Conservation (phyloP, 345 rosid genomes). For the Populus tremula region DNA sequence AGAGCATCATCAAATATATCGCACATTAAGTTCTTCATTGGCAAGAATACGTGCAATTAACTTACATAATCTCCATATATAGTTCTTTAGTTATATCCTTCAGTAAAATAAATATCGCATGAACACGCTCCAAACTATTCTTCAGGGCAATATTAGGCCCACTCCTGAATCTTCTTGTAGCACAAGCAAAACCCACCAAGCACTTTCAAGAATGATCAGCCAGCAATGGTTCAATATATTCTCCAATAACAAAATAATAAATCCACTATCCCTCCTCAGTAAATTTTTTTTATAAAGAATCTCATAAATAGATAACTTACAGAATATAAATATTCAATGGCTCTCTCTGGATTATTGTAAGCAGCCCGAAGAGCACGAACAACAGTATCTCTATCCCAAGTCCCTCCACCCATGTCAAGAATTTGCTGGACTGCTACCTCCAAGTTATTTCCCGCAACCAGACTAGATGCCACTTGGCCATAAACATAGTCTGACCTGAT, state of each 20-base stretch:
- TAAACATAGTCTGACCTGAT: constrained; percentile 58
- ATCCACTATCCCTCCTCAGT: no score
- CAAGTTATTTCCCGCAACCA: constrained; percentile 78
- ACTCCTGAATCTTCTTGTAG: neutral
- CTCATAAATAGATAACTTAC: constrained; percentile 36
- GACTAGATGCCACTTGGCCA: constrained; percentile 83
- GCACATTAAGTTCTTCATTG: neutral
- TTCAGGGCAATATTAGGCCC: neutral
- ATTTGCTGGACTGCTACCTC: constrained; percentile 85
- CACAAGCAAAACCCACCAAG: neutral
- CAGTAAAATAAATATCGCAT: neutral
- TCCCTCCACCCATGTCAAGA: constrained; percentile 95
- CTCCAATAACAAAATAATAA: neutral
- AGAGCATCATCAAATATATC: neutral
- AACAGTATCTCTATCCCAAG: constrained; percentile 86
- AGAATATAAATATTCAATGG: constrained; percentile 92
- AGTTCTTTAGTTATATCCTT: neutral
- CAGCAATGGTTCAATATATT: neutral
- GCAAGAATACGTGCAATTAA: neutral
- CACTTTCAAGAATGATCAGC: neutral
- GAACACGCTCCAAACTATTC: neutral
- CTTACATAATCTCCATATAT: neutral
- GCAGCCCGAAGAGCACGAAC: constrained; percentile 92
- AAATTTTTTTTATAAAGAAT: neutral
- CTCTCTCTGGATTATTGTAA: constrained; percentile 90